These are phyloP conservation scores for Trichocomaceae sp. DNA, from an alignment of 2,329 filamentous ascomycete genomes.

Conservation along the genomic window DNA sequence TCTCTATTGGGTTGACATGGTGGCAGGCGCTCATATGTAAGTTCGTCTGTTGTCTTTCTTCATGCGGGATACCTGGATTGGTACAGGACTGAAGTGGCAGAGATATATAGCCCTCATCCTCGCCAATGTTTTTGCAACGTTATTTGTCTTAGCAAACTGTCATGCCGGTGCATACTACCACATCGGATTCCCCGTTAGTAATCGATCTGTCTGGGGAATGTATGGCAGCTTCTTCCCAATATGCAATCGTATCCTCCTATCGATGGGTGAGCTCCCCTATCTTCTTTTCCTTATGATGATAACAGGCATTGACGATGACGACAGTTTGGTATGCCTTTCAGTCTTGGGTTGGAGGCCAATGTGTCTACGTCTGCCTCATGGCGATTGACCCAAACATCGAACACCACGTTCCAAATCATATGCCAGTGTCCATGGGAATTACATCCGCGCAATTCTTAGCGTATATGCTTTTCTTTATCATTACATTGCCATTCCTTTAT, in stretches of 20 bases:
- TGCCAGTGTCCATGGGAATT: conserved; percentile 38
- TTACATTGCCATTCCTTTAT: conserved; percentile 40
- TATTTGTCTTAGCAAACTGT: conserved; percentile 38
- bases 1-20: conserved; percentile 27
- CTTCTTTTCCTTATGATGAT: conserved; percentile 30
- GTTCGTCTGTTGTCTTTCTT: too few species aligned
- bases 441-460: conserved; percentile 41
- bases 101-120: conserved; percentile 21
- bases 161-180: conserved; percentile 40
- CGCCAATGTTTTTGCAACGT: conserved; percentile 32
- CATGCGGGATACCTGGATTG: too few species aligned
- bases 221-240: conserved; percentile 20
- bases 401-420: conserved; percentile 36
- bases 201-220: conserved; percentile 27
- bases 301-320: not conserved
- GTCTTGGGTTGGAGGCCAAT: conserved; percentile 43
- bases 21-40: conserved; percentile 22
- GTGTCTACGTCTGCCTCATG: conserved; percentile 41
- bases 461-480: conserved; percentile 42
- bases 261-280: conserved; percentile 28
- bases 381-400: conserved; percentile 42
- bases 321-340: conserved; percentile 31
- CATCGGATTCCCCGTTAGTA: conserved; percentile 30
- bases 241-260: conserved; percentile 20
- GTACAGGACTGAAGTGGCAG: too few species aligned